Base-by-base conservation (phyloP, 2,329 filamentous ascomycete genomes). In the Dryadomyces quercivorus region DNA sequence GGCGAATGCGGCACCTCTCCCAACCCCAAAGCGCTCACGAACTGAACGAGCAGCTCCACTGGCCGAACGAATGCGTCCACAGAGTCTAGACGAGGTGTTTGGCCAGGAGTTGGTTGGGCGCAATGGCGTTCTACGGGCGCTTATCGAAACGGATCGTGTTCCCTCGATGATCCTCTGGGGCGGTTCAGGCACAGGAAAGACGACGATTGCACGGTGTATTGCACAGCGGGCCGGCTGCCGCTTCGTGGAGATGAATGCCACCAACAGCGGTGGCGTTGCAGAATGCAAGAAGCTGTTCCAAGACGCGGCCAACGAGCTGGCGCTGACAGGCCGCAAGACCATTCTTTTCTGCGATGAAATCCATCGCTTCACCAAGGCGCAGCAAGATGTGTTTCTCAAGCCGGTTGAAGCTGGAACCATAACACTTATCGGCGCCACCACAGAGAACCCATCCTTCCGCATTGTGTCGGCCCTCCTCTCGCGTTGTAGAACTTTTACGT, bases 341-440 rank as follows among this genome's bases (percentile, higher is more conserved):
- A 95, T 98, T 59, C 82, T 98, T 59, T 98, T 98, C 67, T 96
- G 92, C 71, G 93, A 98, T 70, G 93, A 97, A 73, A 93, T 96
- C 50, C 90, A 95, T 69, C 76, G 92, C 31, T 95, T 95, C 73
- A 86, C 80, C 61, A 96, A 95, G 70, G 78, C 84, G 0, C 93
- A 97, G 67, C 93, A 98, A 65, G 93, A 97, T 68, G 86, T 96
- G 1, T 97, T 97, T 62, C 74, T 98, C 1, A 88, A 86, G 16
- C 92, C 92, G 0, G 92, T 97, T 21, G 93, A 98, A 69, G 84
- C 84, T 1, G 93, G 93, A 6, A 86, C 87, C 31, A 85, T 98
- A 60, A 96, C 88, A 0, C 75, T 98, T 34, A 93, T 97, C 57
- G 93, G 91, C 12, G 93, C 93, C 7, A 98, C 93, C 3, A 98